These are phyloP conservation scores for Acanthamoeba lenticulata DNA, from an alignment of 208 protist species.

Conservation along the genomic window DNA sequence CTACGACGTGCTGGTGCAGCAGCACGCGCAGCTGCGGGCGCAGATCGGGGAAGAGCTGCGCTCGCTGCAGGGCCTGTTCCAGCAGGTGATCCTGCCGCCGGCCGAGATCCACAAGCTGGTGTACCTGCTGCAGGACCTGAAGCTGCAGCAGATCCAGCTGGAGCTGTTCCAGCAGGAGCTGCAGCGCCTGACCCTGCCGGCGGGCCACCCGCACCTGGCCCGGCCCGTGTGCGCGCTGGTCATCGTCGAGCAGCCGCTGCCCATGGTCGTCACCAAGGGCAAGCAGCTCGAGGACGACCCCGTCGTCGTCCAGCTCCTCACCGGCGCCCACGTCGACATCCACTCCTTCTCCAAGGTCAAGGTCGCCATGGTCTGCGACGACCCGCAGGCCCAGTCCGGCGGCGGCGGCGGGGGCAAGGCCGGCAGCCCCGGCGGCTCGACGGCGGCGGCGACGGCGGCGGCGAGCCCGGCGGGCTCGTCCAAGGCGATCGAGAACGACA, in stretches of 20 bases:
- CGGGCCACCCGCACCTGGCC: slow-evolving; percentile 56
- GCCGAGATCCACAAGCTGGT: slow-evolving; percentile 72
- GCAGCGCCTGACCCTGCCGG: slow-evolving; percentile 65
- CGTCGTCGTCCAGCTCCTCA: slow-evolving; percentile 76
- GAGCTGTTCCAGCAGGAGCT: slow-evolving; percentile 78
- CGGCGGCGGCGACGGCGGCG: too few relatives aligned
- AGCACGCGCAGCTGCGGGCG: slow-evolving; percentile 72
- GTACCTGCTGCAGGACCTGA: slow-evolving; percentile 74
- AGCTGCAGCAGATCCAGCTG: slow-evolving; percentile 76
- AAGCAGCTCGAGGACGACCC: slow-evolving; percentile 79
- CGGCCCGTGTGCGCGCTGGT: slow-evolving; percentile 70
- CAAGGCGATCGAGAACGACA: slow-evolving; percentile 78
- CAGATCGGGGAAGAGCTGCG: slow-evolving; percentile 73
- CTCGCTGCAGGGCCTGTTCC: slow-evolving; percentile 69
- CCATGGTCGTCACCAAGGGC: slow-evolving; percentile 78
- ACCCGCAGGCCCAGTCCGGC: slow-evolving; percentile 71
- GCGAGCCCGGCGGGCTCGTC: neutral
- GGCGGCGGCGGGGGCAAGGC: too few relatives aligned
- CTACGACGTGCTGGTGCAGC: slow-evolving; percentile 72
- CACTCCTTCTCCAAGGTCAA: slow-evolving; percentile 73
- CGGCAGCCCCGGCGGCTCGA: too few relatives aligned
- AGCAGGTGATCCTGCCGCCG: slow-evolving; percentile 74
- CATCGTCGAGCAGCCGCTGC: slow-evolving; percentile 77
- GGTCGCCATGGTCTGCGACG: slow-evolving; percentile 74
- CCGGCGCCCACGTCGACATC: slow-evolving; percentile 71